Percentiles rank a stretch among this genome's conserved stretches.
These are phyloP conservation scores for Avicennia marina DNA, from an alignment of 257 asterid genomes.

Conservation along the genomic window DNA sequence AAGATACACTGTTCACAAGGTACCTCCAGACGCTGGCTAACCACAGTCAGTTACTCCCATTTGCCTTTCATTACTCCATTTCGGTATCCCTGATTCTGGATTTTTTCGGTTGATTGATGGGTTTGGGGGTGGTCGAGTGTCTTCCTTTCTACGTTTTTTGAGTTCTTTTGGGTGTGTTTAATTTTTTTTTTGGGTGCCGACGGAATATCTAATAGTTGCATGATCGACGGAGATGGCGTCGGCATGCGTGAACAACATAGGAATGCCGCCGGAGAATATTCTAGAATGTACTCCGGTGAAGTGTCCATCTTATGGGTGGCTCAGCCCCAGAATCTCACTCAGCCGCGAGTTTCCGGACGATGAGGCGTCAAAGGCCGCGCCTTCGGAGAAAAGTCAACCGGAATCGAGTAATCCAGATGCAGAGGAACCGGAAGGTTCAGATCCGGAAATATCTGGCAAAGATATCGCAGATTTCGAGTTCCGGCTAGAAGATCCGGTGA, in stretches of 20 bases:
- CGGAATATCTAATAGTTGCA: not conserved
- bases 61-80: not conserved
- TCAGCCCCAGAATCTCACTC: conserved; percentile 23
- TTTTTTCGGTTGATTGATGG: not conserved
- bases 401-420: not conserved
- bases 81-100: not conserved
- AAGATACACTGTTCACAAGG: conserved; percentile 9
- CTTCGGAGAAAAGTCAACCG: not conserved
- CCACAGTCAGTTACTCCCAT: not conserved
- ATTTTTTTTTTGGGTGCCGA: not conserved
- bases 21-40: conserved; percentile 6
- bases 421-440: conserved; percentile 12
- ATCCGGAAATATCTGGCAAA: conserved; percentile 18
- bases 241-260: conserved; percentile 31
- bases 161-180: not conserved
- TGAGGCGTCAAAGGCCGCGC: not conserved
- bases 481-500: conserved; percentile 31
- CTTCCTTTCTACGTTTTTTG: not conserved
- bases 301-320: conserved; percentile 27
- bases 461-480: conserved; percentile 39
- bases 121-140: not conserved
- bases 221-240: conserved; percentile 33
- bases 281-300: conserved; percentile 26
- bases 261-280: conserved; percentile 29
- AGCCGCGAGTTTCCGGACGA: conserved; percentile 26